These are phyloP conservation scores for Bipolaris sorokiniana DNA, from an alignment of 2,329 filamentous ascomycete genomes.

Conservation along the genomic window DNA sequence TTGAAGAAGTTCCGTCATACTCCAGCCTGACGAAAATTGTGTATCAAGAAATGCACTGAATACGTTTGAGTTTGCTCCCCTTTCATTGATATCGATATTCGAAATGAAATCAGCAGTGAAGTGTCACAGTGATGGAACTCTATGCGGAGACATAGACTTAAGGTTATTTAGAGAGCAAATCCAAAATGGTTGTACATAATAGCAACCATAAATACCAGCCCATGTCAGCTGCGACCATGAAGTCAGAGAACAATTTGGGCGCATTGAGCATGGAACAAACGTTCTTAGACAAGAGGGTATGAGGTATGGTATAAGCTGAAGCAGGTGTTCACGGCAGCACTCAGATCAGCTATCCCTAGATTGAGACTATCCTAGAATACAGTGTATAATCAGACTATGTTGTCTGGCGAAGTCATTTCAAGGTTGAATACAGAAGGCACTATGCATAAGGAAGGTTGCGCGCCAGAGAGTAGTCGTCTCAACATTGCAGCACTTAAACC, in stretches of 20 bases:
- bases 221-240: conserved; percentile 41
- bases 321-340: conserved; percentile 49
- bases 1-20: too few relatives aligned
- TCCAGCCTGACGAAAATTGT: background rate
- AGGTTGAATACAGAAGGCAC: background rate
- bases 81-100: background rate
- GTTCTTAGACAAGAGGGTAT: conserved; percentile 58
- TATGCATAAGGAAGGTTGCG: conserved; percentile 7
- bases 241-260: conserved; percentile 48
- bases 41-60: background rate
- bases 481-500: conserved; percentile 56
- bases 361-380: background rate
- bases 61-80: background rate
- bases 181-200: conserved; percentile 55
- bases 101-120: conserved; percentile 37
- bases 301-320: conserved; percentile 56
- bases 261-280: conserved; percentile 56
- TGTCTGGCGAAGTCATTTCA: background rate
- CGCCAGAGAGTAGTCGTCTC: conserved; percentile 27
- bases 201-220: background rate
- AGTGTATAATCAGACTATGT: background rate
- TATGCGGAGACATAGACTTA: conserved; percentile 59
- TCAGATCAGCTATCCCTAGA: background rate
- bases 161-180: conserved; percentile 57
- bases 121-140: conserved; percentile 58